Conservation (phyloP, 306 rosid genomes). For the Trifolium dubium region DNA sequence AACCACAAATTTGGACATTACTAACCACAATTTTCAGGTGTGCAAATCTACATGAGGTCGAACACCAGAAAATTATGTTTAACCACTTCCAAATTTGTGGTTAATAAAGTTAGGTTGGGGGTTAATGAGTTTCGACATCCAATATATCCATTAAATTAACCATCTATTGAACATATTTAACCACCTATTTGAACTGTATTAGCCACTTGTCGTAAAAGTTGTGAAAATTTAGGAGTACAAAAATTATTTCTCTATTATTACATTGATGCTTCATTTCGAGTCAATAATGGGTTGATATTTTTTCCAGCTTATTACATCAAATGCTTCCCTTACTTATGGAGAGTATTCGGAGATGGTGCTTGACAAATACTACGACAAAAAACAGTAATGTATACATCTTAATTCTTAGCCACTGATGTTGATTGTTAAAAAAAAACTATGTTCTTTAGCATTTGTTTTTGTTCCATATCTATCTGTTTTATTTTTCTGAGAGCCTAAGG, state of each 20-base stretch:
- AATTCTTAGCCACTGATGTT: neutral
- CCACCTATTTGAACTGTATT: no score
- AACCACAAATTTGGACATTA: neutral
- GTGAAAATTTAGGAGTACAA: neutral
- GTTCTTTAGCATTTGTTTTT: slow-evolving; percentile 6
- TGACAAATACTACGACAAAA: slow-evolving; percentile 79
- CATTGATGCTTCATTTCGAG: neutral
- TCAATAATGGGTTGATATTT: slow-evolving; percentile 23
- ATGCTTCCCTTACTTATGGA: slow-evolving; percentile 75
- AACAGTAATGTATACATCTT: slow-evolving; percentile 41
- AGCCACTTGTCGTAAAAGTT: no score
- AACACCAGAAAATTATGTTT: neutral
- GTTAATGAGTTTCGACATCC: neutral
- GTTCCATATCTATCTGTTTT: slow-evolving; percentile 24
- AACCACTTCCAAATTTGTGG: neutral
- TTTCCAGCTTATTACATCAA: slow-evolving; percentile 72
- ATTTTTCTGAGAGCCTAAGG: slow-evolving; percentile 39
- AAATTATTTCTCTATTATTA: neutral
- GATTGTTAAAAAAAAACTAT: slow-evolving; percentile 18
- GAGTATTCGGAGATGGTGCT: slow-evolving; percentile 89
- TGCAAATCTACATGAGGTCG: neutral
- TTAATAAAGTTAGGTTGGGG: neutral
- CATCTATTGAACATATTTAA: no score
- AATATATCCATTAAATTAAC: no score
- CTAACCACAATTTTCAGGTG: no score